Conservation (phyloP, 495 filamentous ascomycete genomes). For the Thermochaetoides thermophila region DNA sequence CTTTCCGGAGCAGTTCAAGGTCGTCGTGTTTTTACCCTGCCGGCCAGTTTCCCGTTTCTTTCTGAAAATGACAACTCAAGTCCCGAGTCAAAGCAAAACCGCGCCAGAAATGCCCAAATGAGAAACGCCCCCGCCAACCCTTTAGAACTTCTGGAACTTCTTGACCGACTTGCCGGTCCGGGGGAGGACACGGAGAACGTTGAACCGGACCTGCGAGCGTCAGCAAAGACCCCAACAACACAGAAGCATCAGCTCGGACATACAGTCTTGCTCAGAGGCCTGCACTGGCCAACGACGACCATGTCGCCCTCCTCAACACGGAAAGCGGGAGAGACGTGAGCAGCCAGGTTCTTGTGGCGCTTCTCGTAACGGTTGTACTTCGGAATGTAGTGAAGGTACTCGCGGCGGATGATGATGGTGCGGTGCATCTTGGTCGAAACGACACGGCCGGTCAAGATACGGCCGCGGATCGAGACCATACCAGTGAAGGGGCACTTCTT, state of each 20-base stretch:
- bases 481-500: slow-evolving; percentile 99
- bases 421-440: slow-evolving; percentile 99
- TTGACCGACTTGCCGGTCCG: slow-evolving; percentile 94
- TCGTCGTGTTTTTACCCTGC: slow-evolving; percentile 31
- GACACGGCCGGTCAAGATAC: slow-evolving; percentile 98
- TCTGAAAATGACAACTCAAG: slow-evolving; percentile 30
- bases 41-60: slow-evolving; percentile 33
- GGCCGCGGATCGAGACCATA: slow-evolving; percentile 93
- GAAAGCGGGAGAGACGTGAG: slow-evolving; percentile 98
- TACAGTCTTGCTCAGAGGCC: slow-evolving; percentile 98
- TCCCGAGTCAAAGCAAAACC: slow-evolving; percentile 35
- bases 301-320: slow-evolving; percentile 98
- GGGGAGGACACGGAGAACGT: slow-evolving; percentile 92
- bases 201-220: slow-evolving; percentile 76
- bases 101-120: slow-evolving; percentile 37
- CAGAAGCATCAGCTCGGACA: slow-evolving; percentile 20
- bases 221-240: background rate
- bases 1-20: slow-evolving; percentile 25
- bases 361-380: slow-evolving; percentile 99
- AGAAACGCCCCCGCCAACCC: slow-evolving; percentile 18
- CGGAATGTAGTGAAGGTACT: slow-evolving; percentile 99
- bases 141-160: slow-evolving; percentile 95
- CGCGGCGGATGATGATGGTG: slow-evolving; percentile 96
- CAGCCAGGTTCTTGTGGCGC: slow-evolving; percentile 98
- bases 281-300: slow-evolving; percentile 98